A percentile compares a stretch with the other conserved stretches of the same genome.
phyloP scores from a whole-genome alignment of 345 rosid species.

The Bruguiera parviflora region DNA sequence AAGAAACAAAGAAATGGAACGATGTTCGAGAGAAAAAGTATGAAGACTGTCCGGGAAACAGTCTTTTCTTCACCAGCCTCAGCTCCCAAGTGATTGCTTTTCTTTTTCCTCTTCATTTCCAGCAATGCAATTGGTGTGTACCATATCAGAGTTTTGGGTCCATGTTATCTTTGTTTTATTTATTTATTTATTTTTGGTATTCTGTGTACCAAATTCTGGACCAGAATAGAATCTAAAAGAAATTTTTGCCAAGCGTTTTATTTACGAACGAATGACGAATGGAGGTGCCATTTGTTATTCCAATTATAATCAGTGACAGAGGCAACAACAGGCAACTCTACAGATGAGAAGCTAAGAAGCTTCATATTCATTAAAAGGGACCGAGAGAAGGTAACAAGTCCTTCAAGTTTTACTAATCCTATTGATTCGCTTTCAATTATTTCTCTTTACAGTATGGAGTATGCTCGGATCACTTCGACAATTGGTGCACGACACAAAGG shows the following conservation, averaged over 20 bases:
- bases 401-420: conserved; percentile 21
- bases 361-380: conserved; percentile 9
- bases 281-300: conserved; percentile 41
- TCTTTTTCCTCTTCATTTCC: no score
- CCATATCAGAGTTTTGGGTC: no score
- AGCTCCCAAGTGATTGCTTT: no score
- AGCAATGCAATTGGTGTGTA: no score
- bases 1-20: no score
- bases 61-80: no score
- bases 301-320: conserved; percentile 46
- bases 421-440: conserved; percentile 12
- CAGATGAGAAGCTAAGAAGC: conserved; percentile 17
- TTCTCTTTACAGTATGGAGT: conserved; percentile 73
- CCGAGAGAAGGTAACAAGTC: background rate
- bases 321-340: conserved; percentile 28
- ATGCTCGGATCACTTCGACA: conserved; percentile 89
- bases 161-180: conserved; percentile 5
- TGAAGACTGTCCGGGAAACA: no score
- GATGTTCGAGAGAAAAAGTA: no score
- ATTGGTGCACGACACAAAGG: conserved; percentile 97
- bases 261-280: conserved; percentile 48
- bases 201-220: no score
- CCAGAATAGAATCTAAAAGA: conserved; percentile 9
- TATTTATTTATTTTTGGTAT: background rate
- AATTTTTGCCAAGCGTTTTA: conserved; percentile 26